A percentile compares a stretch with the other conserved stretches of the same genome.
Conservation (phyloP, 2,329 filamentous ascomycete genomes). For the Chaetomium sp. region DNA sequence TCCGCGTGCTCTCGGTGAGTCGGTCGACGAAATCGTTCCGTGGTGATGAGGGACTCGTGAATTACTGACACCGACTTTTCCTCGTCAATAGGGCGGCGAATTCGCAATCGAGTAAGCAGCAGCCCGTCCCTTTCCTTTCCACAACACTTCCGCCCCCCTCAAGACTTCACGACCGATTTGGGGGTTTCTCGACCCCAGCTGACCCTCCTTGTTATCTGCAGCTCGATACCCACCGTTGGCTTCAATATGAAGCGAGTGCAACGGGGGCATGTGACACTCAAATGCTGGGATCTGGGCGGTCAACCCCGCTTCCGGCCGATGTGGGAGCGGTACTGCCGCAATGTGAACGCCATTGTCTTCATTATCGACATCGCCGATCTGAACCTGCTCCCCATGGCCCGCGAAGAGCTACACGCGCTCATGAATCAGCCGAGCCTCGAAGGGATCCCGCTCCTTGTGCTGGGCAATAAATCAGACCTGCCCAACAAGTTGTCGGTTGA, state of each 20-base stretch:
- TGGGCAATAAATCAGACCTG: constrained; percentile 96
- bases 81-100: constrained; percentile 70
- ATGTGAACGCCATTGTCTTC: constrained; percentile 96
- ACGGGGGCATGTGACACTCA: constrained; percentile 95
- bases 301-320: constrained; percentile 96
- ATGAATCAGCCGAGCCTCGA: constrained; percentile 78
- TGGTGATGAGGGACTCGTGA: not conserved
- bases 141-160: not conserved
- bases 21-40: not conserved
- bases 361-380: constrained; percentile 94
- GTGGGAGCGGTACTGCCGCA: constrained; percentile 98
- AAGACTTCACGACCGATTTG: constrained; percentile 18
- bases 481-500: constrained; percentile 87
- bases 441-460: constrained; percentile 85
- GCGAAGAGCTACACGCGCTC: constrained; percentile 85
- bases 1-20: constrained; percentile 90
- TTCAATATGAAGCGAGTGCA: constrained; percentile 99
- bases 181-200: constrained; percentile 19
- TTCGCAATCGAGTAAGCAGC: constrained; percentile 92
- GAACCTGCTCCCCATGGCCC: constrained; percentile 72
- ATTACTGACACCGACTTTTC: constrained; percentile 13
- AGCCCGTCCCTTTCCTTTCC: not conserved
- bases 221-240: constrained; percentile 95
- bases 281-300: constrained; percentile 98
- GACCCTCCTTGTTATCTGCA: constrained; percentile 41